Conservation (phyloP, 768 basidiomycete species). For the Jaapia argillacea region DNA sequence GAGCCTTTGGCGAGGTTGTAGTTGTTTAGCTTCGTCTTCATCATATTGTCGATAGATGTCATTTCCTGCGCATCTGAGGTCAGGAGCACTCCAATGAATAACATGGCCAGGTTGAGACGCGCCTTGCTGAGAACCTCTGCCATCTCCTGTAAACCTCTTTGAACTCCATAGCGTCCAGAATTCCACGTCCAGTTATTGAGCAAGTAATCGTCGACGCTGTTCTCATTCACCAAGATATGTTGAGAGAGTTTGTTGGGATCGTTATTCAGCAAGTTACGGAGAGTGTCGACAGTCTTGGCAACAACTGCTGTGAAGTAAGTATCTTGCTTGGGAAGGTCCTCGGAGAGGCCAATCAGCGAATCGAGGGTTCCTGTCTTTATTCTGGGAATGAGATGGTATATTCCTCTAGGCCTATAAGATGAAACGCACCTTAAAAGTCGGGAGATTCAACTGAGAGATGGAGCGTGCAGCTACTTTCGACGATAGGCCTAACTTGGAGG, state of each 20-base stretch:
- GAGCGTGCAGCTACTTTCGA: constrained; percentile 37
- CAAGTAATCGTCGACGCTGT: constrained; percentile 68
- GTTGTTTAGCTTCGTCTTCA: constrained; percentile 84
- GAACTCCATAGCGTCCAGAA: constrained; percentile 78
- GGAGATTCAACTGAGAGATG: constrained; percentile 62
- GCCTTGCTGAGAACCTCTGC: constrained; percentile 84
- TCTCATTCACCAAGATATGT: constrained; percentile 74
- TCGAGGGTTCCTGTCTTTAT: constrained; percentile 89
- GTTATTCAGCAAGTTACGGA: constrained; percentile 85
- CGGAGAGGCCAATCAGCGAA: constrained; percentile 78
- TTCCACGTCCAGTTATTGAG: constrained; percentile 90
- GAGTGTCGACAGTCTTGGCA: constrained; percentile 89
- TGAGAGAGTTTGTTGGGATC: constrained; percentile 67
- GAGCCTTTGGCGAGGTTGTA: constrained; percentile 95
- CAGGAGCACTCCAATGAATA: not conserved
- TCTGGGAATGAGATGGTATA: constrained; percentile 1
- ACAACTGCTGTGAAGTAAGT: constrained; percentile 76
- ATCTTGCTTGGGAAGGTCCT: constrained; percentile 90
- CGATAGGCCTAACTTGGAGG: constrained; percentile 49
- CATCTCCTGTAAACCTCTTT: constrained; percentile 74
- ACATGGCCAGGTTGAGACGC: constrained; percentile 10
- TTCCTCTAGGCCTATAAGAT: not conserved
- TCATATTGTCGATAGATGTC: constrained; percentile 85
- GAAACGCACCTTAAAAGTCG: constrained; percentile 79
- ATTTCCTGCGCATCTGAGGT: constrained; percentile 58